Base-by-base conservation (phyloP, 1,139 yeast species). In the Magnusiomyces ingens region DNA sequence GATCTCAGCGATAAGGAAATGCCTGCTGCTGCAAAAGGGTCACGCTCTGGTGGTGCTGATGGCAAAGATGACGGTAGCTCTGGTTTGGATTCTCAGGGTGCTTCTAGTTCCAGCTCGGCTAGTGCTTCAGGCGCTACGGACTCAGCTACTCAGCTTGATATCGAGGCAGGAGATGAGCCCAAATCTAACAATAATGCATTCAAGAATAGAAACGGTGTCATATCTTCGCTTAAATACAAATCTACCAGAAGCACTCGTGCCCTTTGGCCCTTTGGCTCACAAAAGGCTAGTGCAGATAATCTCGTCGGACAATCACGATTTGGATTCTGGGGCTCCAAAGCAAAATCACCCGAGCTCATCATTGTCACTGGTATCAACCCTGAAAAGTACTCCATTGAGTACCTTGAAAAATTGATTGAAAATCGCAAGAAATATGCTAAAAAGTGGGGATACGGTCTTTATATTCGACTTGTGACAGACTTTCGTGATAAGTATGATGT, bases 391-490 rank as follows among this genome's bases (percentile, higher is more conserved):
- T 81, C 84, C 40, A 64, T 77, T 5, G 77, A 78, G 12, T 80
- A 82, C 36, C 71, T 88, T 55, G 78, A 82, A 11, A 78, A 79
- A 56, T 72, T 89, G 51, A 85, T 87, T 22, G 91, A 86, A 64
- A 89, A 90, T 69, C 77, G 96, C 64, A 85, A 85, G 35, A 88
- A 86, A 64, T 90, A 89, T 64, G 95, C 94, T 2, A 85, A 83
- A 65, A 72, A 71, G 29, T 89, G 86, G 61, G 77, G 77, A 47
- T 89, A 84, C 67, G 96, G 94, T 19, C 69, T 86, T 17, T 89
- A 87, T 63, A 79, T 85, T 41, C 77, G 95, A 57, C 87, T 94
- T 90, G 67, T 75, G 37, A 90, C 87, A 66, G 95, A 89, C 65
- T 88, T 61, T 57, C 52, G 59, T 47, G 36, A 52, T n/a, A 46